Base-by-base conservation (phyloP, 352 stramenopile genomes). In the Discostella stelligera region DNA sequence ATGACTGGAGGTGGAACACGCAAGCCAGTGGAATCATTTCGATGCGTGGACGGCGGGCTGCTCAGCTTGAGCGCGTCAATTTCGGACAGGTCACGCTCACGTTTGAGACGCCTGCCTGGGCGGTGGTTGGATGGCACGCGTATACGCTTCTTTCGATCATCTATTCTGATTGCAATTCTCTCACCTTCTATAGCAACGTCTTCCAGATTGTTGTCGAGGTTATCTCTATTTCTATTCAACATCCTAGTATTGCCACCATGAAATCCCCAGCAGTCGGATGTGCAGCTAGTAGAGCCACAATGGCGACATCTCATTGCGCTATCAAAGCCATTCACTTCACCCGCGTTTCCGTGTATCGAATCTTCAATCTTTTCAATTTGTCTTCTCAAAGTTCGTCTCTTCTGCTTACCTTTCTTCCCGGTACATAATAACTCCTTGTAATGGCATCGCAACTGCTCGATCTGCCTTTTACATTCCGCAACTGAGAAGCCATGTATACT, bases 241-340 rank as follows among this genome's bases (percentile, higher is more conserved):
- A 77, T 66, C 48, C 67, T 60, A 13, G 41, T 55, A 55, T 77
- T 70, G 2, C 74, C 74, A 21, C 85, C 78, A 78, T 90, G 80
- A 77, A 89, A 91, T 25, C 87, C 87, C 87, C 87, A 93, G 50
- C 87, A 93, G 49, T 80, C 69, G 48, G 77, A 78, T 49, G 68
- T 66, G 64, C 87, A 93, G 13, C 52, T 70, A 14, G 55, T 27
- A 25, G 85, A 79, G 14, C 79, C 80, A 79, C 87, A 93, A 77
- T 86, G 88, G 30, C 87, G 79, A 77, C 87, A 93, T 32, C 71
- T 62, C 2, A 65, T 48, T 61, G 41, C n/a, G 30, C n/a, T 0
- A 50, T 64, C 46, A 50, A 39, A 59, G 62, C 14, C 44, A 44
- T 14, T 20, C 18, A n/a, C 32, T 25, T 30, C 14, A 41, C 6